Evolutionary conservation across 225 moss, liverwort and hornwort species (phyloP).

Genomic region (Neckera pumila): DNA sequence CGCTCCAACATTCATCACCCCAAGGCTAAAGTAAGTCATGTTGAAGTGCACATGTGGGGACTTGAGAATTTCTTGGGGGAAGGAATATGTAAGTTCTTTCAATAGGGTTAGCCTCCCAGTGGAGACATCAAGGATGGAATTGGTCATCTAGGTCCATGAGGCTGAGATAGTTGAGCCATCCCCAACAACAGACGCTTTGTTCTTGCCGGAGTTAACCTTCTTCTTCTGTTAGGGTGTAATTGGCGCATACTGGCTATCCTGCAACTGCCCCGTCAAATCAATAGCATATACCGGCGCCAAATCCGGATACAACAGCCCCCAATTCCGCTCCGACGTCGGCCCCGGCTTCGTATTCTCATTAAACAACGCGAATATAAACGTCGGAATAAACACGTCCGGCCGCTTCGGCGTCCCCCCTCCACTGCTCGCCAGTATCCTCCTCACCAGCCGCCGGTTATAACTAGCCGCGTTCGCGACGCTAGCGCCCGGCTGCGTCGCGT

Average conservation of each 20-base stretch:
- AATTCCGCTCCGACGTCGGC: constrained; percentile 39
- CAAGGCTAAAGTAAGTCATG: too few relatives aligned
- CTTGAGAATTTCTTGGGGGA: background rate
- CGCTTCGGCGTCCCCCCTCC: constrained; percentile 36
- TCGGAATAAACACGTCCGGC: constrained; percentile 35
- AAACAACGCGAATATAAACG: constrained; percentile 48
- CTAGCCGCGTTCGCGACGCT: constrained; percentile 26
- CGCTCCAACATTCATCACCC: background rate
- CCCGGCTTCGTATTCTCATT: constrained; percentile 51
- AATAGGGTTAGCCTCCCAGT: background rate
- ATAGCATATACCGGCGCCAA: constrained; percentile 33
- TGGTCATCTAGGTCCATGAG: background rate
- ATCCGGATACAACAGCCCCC: constrained; percentile 49
- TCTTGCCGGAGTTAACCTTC: background rate
- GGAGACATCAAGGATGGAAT: background rate
- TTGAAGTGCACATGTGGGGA: background rate
- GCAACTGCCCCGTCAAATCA: constrained; percentile 33
- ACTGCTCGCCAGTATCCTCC: constrained; percentile 7
- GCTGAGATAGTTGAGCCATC: background rate
- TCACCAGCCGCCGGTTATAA: constrained; percentile 41
- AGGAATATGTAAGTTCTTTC: background rate
- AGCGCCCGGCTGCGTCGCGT: constrained; percentile 33
- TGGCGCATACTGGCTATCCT: constrained; percentile 21
- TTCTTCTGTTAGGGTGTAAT: background rate
- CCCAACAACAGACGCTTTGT: too few relatives aligned